Base-by-base conservation (phyloP, 345 rosid genomes). In the Arabis hirsuta region DNA sequence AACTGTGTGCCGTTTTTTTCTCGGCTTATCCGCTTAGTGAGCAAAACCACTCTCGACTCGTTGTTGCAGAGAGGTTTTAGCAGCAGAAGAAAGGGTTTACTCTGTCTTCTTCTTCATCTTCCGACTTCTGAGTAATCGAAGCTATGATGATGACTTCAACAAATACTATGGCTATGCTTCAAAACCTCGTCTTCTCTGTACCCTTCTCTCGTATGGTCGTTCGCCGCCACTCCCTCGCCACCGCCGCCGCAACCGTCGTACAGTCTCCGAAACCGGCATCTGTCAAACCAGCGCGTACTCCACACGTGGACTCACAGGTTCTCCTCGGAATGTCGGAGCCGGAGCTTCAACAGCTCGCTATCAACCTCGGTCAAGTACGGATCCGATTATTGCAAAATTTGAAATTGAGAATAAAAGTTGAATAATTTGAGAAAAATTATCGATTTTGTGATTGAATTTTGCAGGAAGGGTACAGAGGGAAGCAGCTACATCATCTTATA, bases 281-380 rank as follows among this genome's bases (percentile, higher is more conserved):
- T 16, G 19, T 77, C 42, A 74, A 67, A 74, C 69, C 71, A 16
- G 65, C 71, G 7, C 89, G 91, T 54, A 52, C 84, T 12, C 60
- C 87, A 12, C 88, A 76, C 74, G 80, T 83, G 43, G 82, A 88
- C 76, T 61, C 94, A 7, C 78, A 66, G 59, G 97, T 87, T 59
- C 99, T 95, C 52, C 90, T 92, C 34, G 99, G 97, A 76, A 85
- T 90, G 96, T 84, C 97, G 4, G 98, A 91, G 72, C 81, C 81
- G 22, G 96, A 95, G 78, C 97, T 95, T 69, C 97, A 90, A 51
- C 85, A 86, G 74, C 84, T 95, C 47, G 92, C 98, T 57, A 59
- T 84, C 84, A 84, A 87, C 45, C 79, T 87, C 20, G 98, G 97
- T 62, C 94, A 92, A 89, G 98, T 88, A 76, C 67, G 32, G 34